Conservation (phyloP, 139 green algal genomes). For the Chlamydomonas asymmetrica region DNA sequence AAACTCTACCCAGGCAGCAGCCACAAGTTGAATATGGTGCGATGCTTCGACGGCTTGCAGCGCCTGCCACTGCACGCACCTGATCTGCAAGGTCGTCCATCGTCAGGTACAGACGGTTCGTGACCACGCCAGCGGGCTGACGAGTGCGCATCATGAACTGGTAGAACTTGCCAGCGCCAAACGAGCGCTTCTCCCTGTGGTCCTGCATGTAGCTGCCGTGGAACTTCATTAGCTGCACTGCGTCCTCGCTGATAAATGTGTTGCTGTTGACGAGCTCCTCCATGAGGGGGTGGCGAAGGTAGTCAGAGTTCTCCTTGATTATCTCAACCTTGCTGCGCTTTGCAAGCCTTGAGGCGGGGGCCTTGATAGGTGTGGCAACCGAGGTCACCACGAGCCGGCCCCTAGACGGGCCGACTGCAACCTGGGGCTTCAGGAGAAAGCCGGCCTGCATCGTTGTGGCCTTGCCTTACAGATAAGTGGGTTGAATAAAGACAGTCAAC, state of each 20-base stretch:
- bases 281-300: constrained; percentile 96
- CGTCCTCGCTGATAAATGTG: constrained; percentile 84
- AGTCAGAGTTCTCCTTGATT: constrained; percentile 97
- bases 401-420: background rate
- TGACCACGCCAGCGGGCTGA: constrained; percentile 87
- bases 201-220: constrained; percentile 98
- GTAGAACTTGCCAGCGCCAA: constrained; percentile 93
- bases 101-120: constrained; percentile 94
- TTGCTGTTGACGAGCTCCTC: constrained; percentile 86
- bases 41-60: no score
- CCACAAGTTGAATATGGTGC: no score
- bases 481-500: no score
- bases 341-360: constrained; percentile 65
- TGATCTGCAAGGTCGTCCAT: constrained; percentile 98
- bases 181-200: constrained; percentile 92
- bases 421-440: no score
- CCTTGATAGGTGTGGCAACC: constrained; percentile 77
- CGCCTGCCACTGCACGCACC: constrained; percentile 57
- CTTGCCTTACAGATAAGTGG: no score
- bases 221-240: constrained; percentile 99
- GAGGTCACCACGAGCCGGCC: constrained; percentile 19
- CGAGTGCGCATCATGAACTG: constrained; percentile 99
- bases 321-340: constrained; percentile 94
- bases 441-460: no score
- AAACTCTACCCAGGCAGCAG: no score